Evolutionary conservation across 1,284 basidiomycete genomes (phyloP).

Genomic region (Inonotus obliquus): DNA sequence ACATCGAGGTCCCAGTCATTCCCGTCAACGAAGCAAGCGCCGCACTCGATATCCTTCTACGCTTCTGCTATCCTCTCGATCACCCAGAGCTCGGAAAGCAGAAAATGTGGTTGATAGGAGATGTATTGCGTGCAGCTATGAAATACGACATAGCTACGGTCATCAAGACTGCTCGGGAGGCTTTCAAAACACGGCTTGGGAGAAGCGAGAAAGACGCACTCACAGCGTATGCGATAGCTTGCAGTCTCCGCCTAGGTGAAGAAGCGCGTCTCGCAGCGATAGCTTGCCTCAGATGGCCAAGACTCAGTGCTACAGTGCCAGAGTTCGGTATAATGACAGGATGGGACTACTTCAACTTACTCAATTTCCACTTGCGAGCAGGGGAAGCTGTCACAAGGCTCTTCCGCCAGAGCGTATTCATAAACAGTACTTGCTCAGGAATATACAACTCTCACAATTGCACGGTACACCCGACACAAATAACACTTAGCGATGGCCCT

Average conservation of each 20-base stretch:
- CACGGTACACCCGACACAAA: not conserved
- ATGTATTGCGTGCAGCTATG: not conserved
- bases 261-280: not conserved
- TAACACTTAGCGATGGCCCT: not conserved
- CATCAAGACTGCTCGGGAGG: not conserved
- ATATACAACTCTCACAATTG: not conserved
- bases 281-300: not conserved
- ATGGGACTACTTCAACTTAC: not conserved
- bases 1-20: not conserved
- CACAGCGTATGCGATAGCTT: not conserved
- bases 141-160: not conserved
- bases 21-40: not conserved
- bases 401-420: not conserved
- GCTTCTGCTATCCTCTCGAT: not conserved
- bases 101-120: not conserved
- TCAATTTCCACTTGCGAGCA: not conserved
- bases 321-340: not conserved
- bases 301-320: not conserved
- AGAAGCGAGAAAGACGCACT: not conserved
- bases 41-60: slow-evolving; percentile 1
- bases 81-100: not conserved
- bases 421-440: not conserved
- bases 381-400: not conserved
- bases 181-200: not conserved
- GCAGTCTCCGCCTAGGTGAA: not conserved